Base-by-base conservation (phyloP, 2,329 filamentous ascomycete species). In the Scedosporium minutisporum region DNA sequence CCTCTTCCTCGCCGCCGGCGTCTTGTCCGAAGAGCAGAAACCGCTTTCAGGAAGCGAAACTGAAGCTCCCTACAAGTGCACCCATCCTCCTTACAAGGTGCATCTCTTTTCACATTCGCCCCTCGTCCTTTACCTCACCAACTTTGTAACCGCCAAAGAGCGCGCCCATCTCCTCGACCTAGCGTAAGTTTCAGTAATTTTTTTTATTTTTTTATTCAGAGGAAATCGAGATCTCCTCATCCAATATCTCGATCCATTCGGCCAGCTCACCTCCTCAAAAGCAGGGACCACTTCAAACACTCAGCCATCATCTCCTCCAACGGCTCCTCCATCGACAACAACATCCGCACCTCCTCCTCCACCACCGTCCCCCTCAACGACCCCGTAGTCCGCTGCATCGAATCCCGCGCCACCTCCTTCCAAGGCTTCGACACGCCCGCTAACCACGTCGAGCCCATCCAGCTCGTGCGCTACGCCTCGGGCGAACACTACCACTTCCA, bases 401-500 rank as follows among this genome's bases (percentile, higher is more conserved):
- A 80, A 65, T 73, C 75, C 41, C 76, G 79, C 27, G 78, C 79
- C 3, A 70, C 77, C 14, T 66, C 70, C 18, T 79, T 81, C 66
- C 79, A 81, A 63, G 78, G 79, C 63, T 73, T 76, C 63, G 72
- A 74, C 65, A 67, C 71, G 7, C 68, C 73, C 2, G 62, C 66
- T n/a, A 63, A 62, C 4, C 71, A 78, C 62, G 71, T 81, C 9
- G 78, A 81, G 69, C 77, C 78, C 0, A 68, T 81, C 12, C 79
- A 81, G 68, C 75, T 81, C 3, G 78, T 80, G 61, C 75, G 75
- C 65, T 81, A 82, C 66, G 75, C 69, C 38, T 64, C 67, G 10
- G 76, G 76, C 14, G 76, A 79, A 66, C 76, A 73, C 62, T 81
- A 78, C 68, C 76, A 80, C 66, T 78, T 76, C 67, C 80, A 81